phyloP scores from a whole-genome alignment of 2,329 filamentous ascomycete genomes.

The Parastagonospora avenae region DNA sequence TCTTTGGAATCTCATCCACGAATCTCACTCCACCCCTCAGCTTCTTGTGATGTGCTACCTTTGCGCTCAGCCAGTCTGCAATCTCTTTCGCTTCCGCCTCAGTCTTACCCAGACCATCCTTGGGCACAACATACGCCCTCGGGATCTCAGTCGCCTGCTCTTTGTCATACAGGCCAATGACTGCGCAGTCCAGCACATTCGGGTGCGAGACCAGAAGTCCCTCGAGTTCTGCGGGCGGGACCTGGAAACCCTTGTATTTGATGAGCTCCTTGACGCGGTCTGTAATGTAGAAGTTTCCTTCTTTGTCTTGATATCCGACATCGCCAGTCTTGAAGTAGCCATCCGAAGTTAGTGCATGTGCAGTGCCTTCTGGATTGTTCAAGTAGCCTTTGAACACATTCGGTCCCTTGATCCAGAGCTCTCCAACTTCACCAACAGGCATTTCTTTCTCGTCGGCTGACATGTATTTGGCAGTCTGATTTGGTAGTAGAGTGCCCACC shows the following conservation, averaged over 20 bases:
- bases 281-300: constrained; percentile 87
- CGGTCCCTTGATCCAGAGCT: constrained; percentile 73
- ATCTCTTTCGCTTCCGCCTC: constrained; percentile 47
- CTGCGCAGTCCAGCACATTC: constrained; percentile 51
- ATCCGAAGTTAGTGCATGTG: constrained; percentile 72
- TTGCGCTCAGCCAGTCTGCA: constrained; percentile 48
- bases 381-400: constrained; percentile 82
- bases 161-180: constrained; percentile 53
- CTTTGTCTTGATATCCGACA: constrained; percentile 75
- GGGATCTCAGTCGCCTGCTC: constrained; percentile 53
- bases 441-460: constrained; percentile 65
- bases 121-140: constrained; percentile 45
- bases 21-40: constrained; percentile 54
- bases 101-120: constrained; percentile 33
- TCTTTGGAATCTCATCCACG: constrained; percentile 56
- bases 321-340: constrained; percentile 93
- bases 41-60: constrained; percentile 55
- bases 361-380: constrained; percentile 73
- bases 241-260: constrained; percentile 55
- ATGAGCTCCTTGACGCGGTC: constrained; percentile 65
- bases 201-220: constrained; percentile 51
- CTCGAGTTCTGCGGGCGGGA: constrained; percentile 55
- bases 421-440: constrained; percentile 62
- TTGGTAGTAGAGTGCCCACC: constrained; percentile 77
- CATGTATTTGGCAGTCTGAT: constrained; percentile 82